These are phyloP conservation scores for Dunaliella primolecta DNA, from an alignment of 139 green algal species.

Conservation along the genomic window DNA sequence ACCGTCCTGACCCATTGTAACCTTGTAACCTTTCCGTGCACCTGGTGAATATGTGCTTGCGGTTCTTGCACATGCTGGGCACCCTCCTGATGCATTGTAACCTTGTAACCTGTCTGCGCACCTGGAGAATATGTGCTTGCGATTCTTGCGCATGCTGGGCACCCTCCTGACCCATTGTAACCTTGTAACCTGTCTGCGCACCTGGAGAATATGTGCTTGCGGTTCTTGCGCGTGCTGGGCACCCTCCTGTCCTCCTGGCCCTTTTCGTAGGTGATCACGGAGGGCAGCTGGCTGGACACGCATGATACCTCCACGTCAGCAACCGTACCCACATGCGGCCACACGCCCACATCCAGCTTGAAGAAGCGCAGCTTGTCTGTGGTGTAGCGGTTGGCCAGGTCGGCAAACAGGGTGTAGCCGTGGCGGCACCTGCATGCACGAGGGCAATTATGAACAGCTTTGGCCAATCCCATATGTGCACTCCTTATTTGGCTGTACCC, in stretches of 20 bases:
- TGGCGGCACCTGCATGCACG: constrained; percentile 12
- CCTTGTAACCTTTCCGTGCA: too few relatives aligned
- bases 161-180: background rate
- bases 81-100: background rate
- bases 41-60: too few relatives aligned
- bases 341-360: constrained; percentile 24
- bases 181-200: background rate
- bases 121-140: too few relatives aligned
- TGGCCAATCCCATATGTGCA: background rate
- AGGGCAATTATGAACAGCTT: constrained; percentile 5
- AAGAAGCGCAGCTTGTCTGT: constrained; percentile 24
- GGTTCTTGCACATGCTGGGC: background rate
- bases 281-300: constrained; percentile 33
- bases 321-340: background rate
- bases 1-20: too few relatives aligned
- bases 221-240: background rate
- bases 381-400: constrained; percentile 26
- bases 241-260: constrained; percentile 35
- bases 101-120: too few relatives aligned
- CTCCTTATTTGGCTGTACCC: background rate
- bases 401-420: constrained; percentile 7
- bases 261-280: constrained; percentile 26
- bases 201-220: background rate
- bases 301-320: constrained; percentile 15
- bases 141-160: background rate